Base-by-base conservation (phyloP, 148 eudicot genomes). In the Drosera capensis region DNA sequence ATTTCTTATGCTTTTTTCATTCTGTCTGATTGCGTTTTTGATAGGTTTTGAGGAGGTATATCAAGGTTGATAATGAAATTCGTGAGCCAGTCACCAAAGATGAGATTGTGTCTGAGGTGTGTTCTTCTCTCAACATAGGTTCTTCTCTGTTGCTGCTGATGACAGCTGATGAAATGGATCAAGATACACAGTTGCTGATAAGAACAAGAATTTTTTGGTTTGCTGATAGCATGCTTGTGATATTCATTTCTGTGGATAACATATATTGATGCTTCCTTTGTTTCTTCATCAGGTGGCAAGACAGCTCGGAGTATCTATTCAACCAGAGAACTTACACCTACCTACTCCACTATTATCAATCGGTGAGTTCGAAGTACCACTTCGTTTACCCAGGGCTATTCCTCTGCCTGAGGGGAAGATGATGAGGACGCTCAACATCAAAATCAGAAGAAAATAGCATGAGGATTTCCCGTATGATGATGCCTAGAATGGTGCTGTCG, bases 81-180 rank as follows among this genome's bases (percentile, higher is more conserved):
- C 95, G 82, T 47, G 67, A 68, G 44, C 88, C 95, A 46, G 94
- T 90, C 68, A 72, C 78, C 5, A 85, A 80, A 68, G 88, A 90
- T 23, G 80, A 84, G 58, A 62, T 90, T 41, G 34, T 90, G 20
- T 67, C 85, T 25, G 99, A 90, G 95, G 95, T 90, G 64, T 46
- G 48, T 13, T 25, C 54, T 25, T 38, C 35, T 20, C 3, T 1
- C 61, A 55, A 20, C 29, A 16, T 14, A 21, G 18, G 25, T 14
- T 39, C 14, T 41, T 7, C 22, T 31, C n/a, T 8, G 23, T 20
- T n/a, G n/a, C n/a, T n/a, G n/a, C n/a, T n/a, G n/a, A n/a, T n/a
- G n/a, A n/a, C n/a, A n/a, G n/a, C n/a, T n/a, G n/a, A n/a, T n/a
- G n/a, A n/a, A n/a, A n/a, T n/a, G n/a, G n/a, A n/a, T n/a, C n/a